phyloP scores from a whole-genome alignment of 2,329 filamentous ascomycete species.

The Cadophora malorum region DNA sequence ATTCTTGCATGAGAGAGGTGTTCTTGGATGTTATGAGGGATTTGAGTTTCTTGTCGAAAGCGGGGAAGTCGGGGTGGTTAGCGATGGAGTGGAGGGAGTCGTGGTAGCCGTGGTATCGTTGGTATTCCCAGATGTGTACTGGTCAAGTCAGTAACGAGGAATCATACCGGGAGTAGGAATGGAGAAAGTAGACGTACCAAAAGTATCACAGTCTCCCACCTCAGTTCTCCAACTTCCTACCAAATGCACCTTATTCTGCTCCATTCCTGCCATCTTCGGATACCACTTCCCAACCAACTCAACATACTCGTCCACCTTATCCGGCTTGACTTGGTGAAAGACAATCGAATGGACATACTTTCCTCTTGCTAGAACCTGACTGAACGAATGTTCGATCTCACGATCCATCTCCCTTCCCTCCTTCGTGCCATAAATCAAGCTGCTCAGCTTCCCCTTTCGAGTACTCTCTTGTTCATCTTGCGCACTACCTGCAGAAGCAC shows the following conservation, averaged over 20 bases:
- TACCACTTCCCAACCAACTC: conserved; percentile 91
- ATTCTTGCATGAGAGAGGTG: conserved; percentile 97
- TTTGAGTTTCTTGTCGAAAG: conserved; percentile 85
- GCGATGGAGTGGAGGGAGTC: conserved; percentile 86
- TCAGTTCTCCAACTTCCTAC: conserved; percentile 99
- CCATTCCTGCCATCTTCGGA: conserved; percentile 81
- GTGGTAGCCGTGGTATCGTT: conserved; percentile 95
- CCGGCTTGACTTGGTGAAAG: conserved; percentile 93
- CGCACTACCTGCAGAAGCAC: conserved; percentile 67
- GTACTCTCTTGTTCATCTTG: conserved; percentile 56
- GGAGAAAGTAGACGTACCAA: conserved; percentile 65
- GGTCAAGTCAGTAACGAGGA: conserved; percentile 35
- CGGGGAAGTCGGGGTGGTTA: conserved; percentile 80
- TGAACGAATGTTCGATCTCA: conserved; percentile 96
- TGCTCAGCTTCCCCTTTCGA: conserved; percentile 77
- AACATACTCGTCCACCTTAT: conserved; percentile 94
- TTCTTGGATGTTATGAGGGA: conserved; percentile 83
- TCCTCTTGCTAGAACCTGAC: conserved; percentile 89
- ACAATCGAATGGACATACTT: conserved; percentile 99
- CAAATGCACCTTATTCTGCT: conserved; percentile 92
- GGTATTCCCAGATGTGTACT: conserved; percentile 99
- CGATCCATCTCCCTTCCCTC: conserved; percentile 93
- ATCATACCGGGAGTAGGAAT: not conserved
- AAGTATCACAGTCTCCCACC: conserved; percentile 96
- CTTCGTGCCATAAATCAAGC: conserved; percentile 95